These are phyloP conservation scores for Aspergillus transmontanensis DNA, from an alignment of 2,329 filamentous ascomycete genomes.

Conservation along the genomic window DNA sequence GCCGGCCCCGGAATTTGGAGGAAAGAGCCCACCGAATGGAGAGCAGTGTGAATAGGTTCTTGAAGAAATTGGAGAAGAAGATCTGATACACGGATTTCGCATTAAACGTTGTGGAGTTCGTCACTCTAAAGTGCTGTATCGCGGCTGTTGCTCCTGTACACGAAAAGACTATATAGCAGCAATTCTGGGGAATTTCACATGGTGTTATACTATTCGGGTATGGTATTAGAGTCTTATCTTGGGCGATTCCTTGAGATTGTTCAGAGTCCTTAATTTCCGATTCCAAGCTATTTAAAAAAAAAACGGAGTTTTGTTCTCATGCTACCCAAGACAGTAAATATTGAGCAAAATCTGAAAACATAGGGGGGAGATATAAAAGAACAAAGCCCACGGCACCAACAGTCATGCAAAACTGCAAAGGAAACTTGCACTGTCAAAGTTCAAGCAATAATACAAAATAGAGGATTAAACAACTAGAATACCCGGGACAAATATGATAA, in stretches of 20 bases:
- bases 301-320: neutral
- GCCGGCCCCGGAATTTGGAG: slow-evolving; percentile 40
- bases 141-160: neutral
- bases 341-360: neutral
- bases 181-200: neutral
- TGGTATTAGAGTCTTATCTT: neutral
- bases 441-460: neutral
- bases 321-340: neutral
- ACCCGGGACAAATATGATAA: neutral
- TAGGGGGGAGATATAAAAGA: neutral
- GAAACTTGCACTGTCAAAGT: slow-evolving; percentile 2
- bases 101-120: neutral
- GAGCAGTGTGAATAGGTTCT: slow-evolving; percentile 46
- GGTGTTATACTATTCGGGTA: neutral
- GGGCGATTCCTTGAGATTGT: neutral
- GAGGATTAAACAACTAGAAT: slow-evolving; percentile 1
- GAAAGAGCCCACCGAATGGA: slow-evolving; percentile 43
- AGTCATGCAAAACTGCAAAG: neutral
- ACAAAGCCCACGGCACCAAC: neutral
- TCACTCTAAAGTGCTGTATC: neutral
- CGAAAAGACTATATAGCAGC: neutral
- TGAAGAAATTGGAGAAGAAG: slow-evolving; percentile 50
- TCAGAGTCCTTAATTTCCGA: neutral
- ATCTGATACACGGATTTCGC: slow-evolving; percentile 18
- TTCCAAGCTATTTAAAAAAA: neutral